These are phyloP conservation scores for Puccinia hordei DNA, from an alignment of 1,284 basidiomycete genomes.

Conservation along the genomic window DNA sequence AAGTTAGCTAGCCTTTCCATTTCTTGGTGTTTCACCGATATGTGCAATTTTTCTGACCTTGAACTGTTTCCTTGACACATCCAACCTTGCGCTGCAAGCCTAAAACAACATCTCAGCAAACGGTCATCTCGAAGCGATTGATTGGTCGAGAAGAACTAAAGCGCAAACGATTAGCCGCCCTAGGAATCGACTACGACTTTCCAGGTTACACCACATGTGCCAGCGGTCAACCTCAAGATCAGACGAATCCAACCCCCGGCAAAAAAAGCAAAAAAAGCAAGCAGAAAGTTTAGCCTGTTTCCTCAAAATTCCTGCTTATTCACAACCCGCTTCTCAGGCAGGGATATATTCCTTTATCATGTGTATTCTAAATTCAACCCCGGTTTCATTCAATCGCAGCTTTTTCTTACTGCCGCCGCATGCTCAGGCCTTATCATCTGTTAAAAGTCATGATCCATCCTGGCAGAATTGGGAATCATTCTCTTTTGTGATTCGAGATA, in stretches of 20 bases:
- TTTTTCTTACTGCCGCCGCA: no score
- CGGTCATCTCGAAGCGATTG: slow-evolving; percentile 70
- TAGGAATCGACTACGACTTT: slow-evolving; percentile 88
- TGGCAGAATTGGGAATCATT: no score
- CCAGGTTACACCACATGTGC: slow-evolving; percentile 62
- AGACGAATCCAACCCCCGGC: background rate
- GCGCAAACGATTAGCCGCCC: slow-evolving; percentile 74
- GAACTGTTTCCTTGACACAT: slow-evolving; percentile 11
- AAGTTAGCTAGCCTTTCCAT: slow-evolving; percentile 64
- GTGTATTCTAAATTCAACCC: no score
- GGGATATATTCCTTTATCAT: no score
- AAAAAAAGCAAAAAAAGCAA: slow-evolving; percentile 18
- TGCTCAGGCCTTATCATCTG: no score
- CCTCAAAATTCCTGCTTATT: background rate
- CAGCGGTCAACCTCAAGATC: slow-evolving; percentile 1
- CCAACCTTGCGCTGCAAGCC: slow-evolving; percentile 62
- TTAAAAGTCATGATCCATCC: no score
- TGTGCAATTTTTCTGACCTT: background rate
- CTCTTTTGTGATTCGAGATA: no score
- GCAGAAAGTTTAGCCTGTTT: background rate
- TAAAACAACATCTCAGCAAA: slow-evolving; percentile 73
- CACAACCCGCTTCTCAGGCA: no score
- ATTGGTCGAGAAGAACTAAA: slow-evolving; percentile 76
- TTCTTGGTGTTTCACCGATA: slow-evolving; percentile 9
- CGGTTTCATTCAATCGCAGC: no score